A percentile compares a stretch with the other conserved stretches of the same genome.
phyloP scores from a whole-genome alignment of 495 filamentous ascomycete genomes.

The Niebla homalea region DNA sequence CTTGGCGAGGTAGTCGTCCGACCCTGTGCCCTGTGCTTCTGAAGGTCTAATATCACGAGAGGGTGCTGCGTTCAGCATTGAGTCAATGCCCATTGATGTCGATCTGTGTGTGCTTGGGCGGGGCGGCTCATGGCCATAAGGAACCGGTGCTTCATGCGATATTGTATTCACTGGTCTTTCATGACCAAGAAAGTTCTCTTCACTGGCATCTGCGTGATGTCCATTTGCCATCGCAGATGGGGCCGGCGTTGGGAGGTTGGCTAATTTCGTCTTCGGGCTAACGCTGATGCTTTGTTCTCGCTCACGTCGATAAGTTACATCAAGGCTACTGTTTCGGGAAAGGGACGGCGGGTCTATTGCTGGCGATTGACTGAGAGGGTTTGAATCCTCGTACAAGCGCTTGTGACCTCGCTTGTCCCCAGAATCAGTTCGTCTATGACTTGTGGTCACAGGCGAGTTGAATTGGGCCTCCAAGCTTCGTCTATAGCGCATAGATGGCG shows the following conservation, averaged over 20 bases:
- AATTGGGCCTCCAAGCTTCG: constrained; percentile 7
- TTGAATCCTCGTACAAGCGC: neutral
- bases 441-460: constrained; percentile 14
- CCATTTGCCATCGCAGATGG: too few species aligned
- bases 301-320: constrained; percentile 14
- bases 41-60: neutral
- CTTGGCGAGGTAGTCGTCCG: too few species aligned
- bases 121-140: neutral
- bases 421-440: constrained; percentile 24
- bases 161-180: too few species aligned
- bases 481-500: constrained; percentile 24
- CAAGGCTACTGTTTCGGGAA: neutral
- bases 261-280: constrained; percentile 31
- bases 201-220: too few species aligned
- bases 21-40: too few species aligned
- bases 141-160: too few species aligned
- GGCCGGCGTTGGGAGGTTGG: constrained; percentile 5
- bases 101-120: constrained; percentile 6
- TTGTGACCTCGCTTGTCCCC: constrained; percentile 24
- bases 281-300: constrained; percentile 30
- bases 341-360: neutral
- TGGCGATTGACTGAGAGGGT: neutral
- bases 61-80: constrained; percentile 6
- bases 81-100: constrained; percentile 6
- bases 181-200: too few species aligned